Evolutionary conservation across 2,329 filamentous ascomycete species (phyloP), one percentile per base, ranked within the genome.

Genomic region (Penicillium corylophilum): DNA sequence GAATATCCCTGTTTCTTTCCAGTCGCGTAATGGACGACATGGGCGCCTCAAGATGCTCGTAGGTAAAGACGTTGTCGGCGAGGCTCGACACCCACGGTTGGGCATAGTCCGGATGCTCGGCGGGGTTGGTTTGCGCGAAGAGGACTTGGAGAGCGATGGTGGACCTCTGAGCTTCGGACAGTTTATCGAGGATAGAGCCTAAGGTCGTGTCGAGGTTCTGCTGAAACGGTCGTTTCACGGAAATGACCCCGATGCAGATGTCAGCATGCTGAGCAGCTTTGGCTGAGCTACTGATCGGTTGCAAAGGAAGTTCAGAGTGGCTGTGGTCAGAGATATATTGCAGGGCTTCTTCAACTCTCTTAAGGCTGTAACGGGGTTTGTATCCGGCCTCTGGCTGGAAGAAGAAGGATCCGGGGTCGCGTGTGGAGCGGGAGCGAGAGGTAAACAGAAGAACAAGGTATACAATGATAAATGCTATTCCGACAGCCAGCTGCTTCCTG

Each of bases 121-220:
- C 56, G 2, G 76, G 74, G 36, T 74, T 66, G 9, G 69, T 69
- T 45, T 78, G 72, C 0, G 74, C 71, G 42, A 79, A 71, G 35
- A 79, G 74, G 12, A 77, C 66, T 18, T 38, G 35, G 16, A 38
- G 35, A 1, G 35, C 5, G 35, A 38, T 12, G 4, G 35, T 38
- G 7, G 35, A 38, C 9, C 35, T 38, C 35, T 38, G 35, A 4
- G 20, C 16, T 38, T 20, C 5, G 10, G 35, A 13, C 35, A 38
- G 5, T 4, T 9, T 38, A 38, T 38, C 35, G 8, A 38, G 35
- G 35, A 38, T 38, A 4, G 35, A 38, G 9, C 35, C 35, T 18
- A 38, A 13, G 35, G 35, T 38, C 9, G 35, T 38, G 35, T 38
- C 35, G 4, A 38, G 35, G 10, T 38, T 38, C 35, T 38, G 35